These are phyloP conservation scores for Solanum tarijense DNA, from an alignment of 257 asterid species.

Conservation along the genomic window DNA sequence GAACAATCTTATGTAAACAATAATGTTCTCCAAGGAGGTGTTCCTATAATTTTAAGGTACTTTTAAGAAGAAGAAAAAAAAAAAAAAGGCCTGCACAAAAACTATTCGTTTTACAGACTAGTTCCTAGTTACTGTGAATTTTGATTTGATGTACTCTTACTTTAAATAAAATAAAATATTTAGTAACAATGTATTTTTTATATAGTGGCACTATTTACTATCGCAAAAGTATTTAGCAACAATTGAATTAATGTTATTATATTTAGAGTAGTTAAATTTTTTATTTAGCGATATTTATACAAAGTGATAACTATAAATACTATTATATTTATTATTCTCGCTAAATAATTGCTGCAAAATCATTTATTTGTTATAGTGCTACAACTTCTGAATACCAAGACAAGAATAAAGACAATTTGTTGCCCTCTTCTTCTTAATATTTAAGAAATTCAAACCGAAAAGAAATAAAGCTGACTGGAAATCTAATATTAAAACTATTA, in stretches of 20 bases:
- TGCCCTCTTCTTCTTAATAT: not conserved
- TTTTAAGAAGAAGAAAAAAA: not conserved
- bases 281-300: not conserved
- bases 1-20: not conserved
- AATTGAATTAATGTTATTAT: too few species aligned
- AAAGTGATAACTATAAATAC: not conserved
- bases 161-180: too few species aligned
- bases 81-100: not conserved
- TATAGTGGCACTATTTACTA: not conserved
- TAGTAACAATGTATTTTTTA: not conserved
- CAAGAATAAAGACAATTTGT: constrained; percentile 9
- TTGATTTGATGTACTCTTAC: not conserved
- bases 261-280: too few species aligned
- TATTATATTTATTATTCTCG: too few species aligned
- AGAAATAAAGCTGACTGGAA: not conserved
- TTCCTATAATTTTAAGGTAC: not conserved
- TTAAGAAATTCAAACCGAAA: not conserved
- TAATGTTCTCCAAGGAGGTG: not conserved
- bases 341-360: too few species aligned
- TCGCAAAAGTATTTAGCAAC: too few species aligned
- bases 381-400: not conserved
- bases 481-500: not conserved
- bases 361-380: not conserved
- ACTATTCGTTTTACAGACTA: not conserved
- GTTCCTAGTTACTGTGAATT: not conserved